Conservation (phyloP, 306 rosid genomes). For the Corylus heterophylla region DNA sequence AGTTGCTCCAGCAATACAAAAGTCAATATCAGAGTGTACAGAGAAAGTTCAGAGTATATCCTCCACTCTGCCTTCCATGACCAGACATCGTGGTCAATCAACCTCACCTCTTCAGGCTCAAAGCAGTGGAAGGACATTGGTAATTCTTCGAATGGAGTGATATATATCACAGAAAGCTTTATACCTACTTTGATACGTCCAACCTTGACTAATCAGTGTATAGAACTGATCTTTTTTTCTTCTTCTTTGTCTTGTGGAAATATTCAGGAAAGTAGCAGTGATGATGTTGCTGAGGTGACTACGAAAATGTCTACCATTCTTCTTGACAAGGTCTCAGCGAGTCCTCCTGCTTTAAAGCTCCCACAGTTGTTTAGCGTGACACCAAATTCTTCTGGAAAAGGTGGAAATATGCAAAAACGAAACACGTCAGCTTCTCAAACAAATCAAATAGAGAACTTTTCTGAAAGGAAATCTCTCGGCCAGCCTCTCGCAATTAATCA, state of each 20-base stretch:
- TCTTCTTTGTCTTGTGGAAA: slow-evolving; percentile 22
- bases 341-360: slow-evolving; percentile 91
- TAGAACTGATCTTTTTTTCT: slow-evolving; percentile 12
- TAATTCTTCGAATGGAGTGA: slow-evolving; percentile 29
- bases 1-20: slow-evolving; percentile 93
- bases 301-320: slow-evolving; percentile 73
- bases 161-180: neutral
- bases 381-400: slow-evolving; percentile 86
- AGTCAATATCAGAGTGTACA: slow-evolving; percentile 93
- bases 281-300: slow-evolving; percentile 74
- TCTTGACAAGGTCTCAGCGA: slow-evolving; percentile 79
- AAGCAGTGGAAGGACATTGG: slow-evolving; percentile 74
- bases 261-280: slow-evolving; percentile 64
- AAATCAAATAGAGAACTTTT: slow-evolving; percentile 57
- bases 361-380: slow-evolving; percentile 92
- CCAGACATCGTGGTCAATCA: slow-evolving; percentile 63
- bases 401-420: slow-evolving; percentile 76
- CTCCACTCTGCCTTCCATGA: slow-evolving; percentile 66
- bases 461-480: slow-evolving; percentile 66
- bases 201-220: neutral
- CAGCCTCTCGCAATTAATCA: slow-evolving; percentile 59
- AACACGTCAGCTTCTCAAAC: slow-evolving; percentile 59
- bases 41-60: slow-evolving; percentile 79
- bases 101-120: slow-evolving; percentile 76
- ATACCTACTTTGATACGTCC: slow-evolving; percentile 19